phyloP scores from a whole-genome alignment of 106 monocot species.

The Narthecium ossifragum region DNA sequence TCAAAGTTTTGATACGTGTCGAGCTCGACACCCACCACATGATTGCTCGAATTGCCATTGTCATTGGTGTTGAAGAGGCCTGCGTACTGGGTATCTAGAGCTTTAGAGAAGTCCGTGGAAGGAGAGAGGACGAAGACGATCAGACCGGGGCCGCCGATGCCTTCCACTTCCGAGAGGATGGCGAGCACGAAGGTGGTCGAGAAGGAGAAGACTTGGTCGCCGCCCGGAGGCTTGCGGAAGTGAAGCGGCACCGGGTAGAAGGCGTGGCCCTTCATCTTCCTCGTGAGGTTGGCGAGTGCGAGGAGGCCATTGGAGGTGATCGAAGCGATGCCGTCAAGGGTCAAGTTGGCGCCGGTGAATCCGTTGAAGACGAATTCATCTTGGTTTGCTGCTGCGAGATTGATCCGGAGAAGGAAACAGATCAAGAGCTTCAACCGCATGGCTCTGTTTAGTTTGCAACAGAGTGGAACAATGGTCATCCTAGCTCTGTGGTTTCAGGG shows the following conservation, averaged over 20 bases:
- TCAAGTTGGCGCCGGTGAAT: slow-evolving; percentile 15
- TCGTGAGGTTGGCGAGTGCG: slow-evolving; percentile 5
- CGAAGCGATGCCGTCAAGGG: slow-evolving; percentile 14
- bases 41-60: slow-evolving; percentile 10
- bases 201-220: slow-evolving; percentile 9
- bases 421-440: too few species aligned
- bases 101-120: slow-evolving; percentile 2
- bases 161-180: background rate
- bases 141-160: slow-evolving; percentile 8
- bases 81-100: background rate
- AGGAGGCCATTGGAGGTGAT: slow-evolving; percentile 16
- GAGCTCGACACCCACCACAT: slow-evolving; percentile 6
- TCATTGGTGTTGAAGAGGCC: slow-evolving; percentile 9
- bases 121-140: slow-evolving; percentile 15
- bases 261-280: slow-evolving; percentile 11
- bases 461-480: too few species aligned
- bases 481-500: too few species aligned
- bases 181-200: slow-evolving; percentile 10
- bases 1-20: slow-evolving; percentile 10
- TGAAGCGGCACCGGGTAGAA: slow-evolving; percentile 3
- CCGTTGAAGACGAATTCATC: slow-evolving; percentile 22
- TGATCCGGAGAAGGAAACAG: too few species aligned
- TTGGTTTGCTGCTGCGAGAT: too few species aligned
- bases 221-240: background rate
- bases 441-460: too few species aligned